These are phyloP conservation scores for Mycosphaerella sp. DNA, from an alignment of 2,329 filamentous ascomycete genomes.

Conservation along the genomic window DNA sequence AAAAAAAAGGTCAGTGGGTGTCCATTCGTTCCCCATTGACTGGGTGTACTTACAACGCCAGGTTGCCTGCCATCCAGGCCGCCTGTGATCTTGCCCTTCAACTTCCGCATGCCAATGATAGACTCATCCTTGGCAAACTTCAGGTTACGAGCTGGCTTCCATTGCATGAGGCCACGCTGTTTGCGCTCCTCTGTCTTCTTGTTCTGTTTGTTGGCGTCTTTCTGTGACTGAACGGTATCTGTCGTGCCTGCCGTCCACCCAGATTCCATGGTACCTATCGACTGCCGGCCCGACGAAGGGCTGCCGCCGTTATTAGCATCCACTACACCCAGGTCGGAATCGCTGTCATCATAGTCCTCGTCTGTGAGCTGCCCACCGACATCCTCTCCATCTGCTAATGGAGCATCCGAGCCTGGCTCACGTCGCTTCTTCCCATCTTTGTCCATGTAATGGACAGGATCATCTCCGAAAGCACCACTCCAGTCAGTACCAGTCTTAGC, in stretches of 20 bases:
- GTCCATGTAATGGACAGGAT: conserved; percentile 59
- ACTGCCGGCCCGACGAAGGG: conserved; percentile 26
- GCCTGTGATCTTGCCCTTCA: conserved; percentile 68
- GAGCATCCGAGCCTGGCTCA: conserved; percentile 50
- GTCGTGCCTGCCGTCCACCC: conserved; percentile 33
- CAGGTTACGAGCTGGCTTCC: conserved; percentile 79
- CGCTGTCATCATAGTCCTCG: conserved; percentile 34
- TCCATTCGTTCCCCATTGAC: neutral
- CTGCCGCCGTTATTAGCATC: conserved; percentile 43
- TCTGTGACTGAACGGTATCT: conserved; percentile 34
- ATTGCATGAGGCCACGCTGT: conserved; percentile 90
- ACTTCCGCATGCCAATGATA: conserved; percentile 66
- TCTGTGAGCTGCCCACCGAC: conserved; percentile 40
- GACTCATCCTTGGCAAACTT: conserved; percentile 86
- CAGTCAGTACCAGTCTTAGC: conserved; percentile 76
- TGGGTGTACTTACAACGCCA: conserved; percentile 55
- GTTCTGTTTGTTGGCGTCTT: conserved; percentile 61
- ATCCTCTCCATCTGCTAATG: conserved; percentile 44
- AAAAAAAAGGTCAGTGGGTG: conserved; percentile 9
- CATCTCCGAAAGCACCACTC: conserved; percentile 76
- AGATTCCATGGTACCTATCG: conserved; percentile 29
- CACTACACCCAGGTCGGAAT: conserved; percentile 51
- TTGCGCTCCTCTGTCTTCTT: conserved; percentile 70
- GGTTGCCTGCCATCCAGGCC: conserved; percentile 73
- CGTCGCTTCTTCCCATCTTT: conserved; percentile 48